These are phyloP conservation scores for Trichomonascus vanleenenianus DNA, from an alignment of 805 yeast genomes.

Conservation along the genomic window DNA sequence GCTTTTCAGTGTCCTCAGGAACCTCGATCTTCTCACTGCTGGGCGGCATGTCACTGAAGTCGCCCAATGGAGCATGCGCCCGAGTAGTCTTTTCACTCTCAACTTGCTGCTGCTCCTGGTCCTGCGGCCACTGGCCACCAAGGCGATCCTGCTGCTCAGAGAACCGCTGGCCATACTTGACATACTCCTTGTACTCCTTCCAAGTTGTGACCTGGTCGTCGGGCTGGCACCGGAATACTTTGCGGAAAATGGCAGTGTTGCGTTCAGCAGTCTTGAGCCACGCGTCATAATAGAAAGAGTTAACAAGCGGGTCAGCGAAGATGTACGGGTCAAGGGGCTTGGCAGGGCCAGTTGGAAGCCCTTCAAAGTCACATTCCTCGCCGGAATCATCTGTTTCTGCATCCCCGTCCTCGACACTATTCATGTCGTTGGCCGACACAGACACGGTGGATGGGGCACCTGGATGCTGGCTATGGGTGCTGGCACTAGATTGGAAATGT, in stretches of 20 bases:
- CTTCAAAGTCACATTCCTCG: not conserved
- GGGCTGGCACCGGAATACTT: constrained; percentile 91
- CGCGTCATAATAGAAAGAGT: constrained; percentile 73
- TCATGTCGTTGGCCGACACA: not conserved
- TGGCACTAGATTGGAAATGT: not conserved
- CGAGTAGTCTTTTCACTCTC: constrained; percentile 7
- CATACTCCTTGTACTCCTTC: constrained; percentile 76
- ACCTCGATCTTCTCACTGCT: not conserved
- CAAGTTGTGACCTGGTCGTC: constrained; percentile 86
- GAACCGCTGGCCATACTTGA: constrained; percentile 31
- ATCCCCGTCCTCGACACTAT: not conserved
- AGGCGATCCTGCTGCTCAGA: constrained; percentile 31
- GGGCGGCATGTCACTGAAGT: not conserved
- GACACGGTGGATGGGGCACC: not conserved
- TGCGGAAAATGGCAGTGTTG: constrained; percentile 72
- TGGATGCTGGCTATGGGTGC: not conserved
- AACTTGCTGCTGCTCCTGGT: not conserved
- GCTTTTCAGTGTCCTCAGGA: not conserved
- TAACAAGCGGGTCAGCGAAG: constrained; percentile 79
- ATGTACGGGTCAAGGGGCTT: constrained; percentile 75
- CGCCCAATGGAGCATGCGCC: constrained; percentile 15
- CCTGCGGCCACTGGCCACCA: constrained; percentile 14
- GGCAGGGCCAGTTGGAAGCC: constrained; percentile 15
- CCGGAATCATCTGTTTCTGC: not conserved
- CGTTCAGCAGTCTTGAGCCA: constrained; percentile 80